Base-by-base conservation (phyloP, 768 basidiomycete species). In the Lentinula sp. region DNA sequence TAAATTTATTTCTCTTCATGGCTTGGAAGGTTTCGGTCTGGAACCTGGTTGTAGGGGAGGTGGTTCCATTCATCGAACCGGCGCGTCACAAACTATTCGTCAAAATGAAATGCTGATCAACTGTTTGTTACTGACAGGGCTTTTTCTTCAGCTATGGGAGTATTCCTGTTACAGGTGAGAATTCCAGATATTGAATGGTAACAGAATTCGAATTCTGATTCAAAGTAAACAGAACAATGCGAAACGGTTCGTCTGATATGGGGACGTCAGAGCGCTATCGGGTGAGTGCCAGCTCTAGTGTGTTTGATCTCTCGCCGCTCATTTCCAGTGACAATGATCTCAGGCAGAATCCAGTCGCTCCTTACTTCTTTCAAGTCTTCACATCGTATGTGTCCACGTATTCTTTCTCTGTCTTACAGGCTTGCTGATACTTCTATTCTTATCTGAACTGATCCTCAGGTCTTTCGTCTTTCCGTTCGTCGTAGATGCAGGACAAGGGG, bases 361-460 rank as follows among this genome's bases (percentile, higher is more conserved):
- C 83, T 6, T 84, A 82, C 66, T 79, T 68, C 58, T 69, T 83
- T 39, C 78, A 81, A 63, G 74, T 84, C 10, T 82, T 76, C 61
- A 77, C 76, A 7, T 83, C 81, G 77, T 82, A 32, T 16, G 55
- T 55, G 6, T 13, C 23, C 66, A 62, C 71, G 33, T 20, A 20
- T 35, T 23, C 49, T 1, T 2, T 10, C 12, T 32, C 10, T 28
- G 3, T 28, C 28, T 28, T 2, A 28, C 28, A 28, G 28, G 28
- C 28, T 28, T 28, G 37, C 6, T 39, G 3, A 39, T 39, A 39
- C 1, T 39, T 39, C 13, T 20, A 2, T 16, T 8, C 28, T 9
- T 28, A 3, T 3, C 3, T 28, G 28, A 28, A 28, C 42, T 20
- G n/a, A 9, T 57, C 4, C 42, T 23, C 51, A 81, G 80, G 18